These are phyloP conservation scores for Salix exigua DNA, from an alignment of 345 rosid species.

Conservation along the genomic window DNA sequence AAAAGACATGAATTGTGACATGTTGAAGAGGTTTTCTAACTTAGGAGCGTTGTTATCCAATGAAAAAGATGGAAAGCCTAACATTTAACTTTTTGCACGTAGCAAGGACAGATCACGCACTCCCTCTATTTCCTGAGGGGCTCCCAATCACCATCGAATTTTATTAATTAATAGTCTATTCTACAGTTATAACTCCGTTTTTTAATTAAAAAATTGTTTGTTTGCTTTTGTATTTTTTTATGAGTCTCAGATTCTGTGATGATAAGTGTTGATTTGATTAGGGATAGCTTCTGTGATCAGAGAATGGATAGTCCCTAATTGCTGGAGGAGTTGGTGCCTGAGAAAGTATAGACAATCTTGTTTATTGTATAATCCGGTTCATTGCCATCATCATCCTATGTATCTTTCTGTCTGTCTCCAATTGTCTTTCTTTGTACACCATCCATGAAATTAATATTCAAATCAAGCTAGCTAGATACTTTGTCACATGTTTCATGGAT, in stretches of 20 bases:
- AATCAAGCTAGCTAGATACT: constrained; percentile 5
- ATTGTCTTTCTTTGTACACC: constrained; percentile 21
- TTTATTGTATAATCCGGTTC: constrained; percentile 25
- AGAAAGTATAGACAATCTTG: constrained; percentile 42
- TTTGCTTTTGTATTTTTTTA: constrained; percentile 8
- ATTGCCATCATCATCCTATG: constrained; percentile 31
- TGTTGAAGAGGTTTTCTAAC: background rate
- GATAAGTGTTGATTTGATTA: constrained; percentile 10
- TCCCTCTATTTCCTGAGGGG: no score
- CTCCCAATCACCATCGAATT: background rate
- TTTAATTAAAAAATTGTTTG: background rate
- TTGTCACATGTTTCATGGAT: background rate
- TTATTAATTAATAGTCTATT: background rate
- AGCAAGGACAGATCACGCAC: background rate
- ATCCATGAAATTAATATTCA: constrained; percentile 16
- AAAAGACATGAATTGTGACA: constrained; percentile 16
- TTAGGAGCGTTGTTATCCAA: background rate
- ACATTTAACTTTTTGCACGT: background rate
- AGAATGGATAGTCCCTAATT: constrained; percentile 1
- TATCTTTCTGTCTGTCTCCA: constrained; percentile 33
- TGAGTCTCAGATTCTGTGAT: background rate
- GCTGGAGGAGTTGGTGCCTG: constrained; percentile 34
- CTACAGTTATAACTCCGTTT: no score
- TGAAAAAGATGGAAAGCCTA: constrained; percentile 8
- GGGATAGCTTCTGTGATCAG: constrained; percentile 2